These are phyloP conservation scores for Solanum medicagineum DNA, from an alignment of 257 asterid genomes.

Conservation along the genomic window DNA sequence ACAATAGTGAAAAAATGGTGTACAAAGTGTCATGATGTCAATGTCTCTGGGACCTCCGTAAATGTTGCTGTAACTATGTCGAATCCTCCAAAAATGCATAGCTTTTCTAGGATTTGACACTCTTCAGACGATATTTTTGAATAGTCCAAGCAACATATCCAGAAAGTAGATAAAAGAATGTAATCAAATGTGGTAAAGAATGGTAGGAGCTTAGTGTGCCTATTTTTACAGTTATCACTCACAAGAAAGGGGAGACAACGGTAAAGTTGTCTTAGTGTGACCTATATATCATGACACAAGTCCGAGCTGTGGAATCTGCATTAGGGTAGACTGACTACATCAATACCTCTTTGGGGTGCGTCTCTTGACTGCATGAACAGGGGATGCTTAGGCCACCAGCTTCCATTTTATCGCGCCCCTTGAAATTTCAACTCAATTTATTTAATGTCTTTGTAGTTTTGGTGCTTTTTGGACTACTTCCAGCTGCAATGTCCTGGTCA, in stretches of 20 bases:
- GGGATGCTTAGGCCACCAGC: neutral
- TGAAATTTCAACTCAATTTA: neutral
- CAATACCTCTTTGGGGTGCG: neutral
- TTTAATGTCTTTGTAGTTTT: constrained; percentile 26
- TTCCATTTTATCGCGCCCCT: neutral
- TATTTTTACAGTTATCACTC: neutral
- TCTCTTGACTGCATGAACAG: neutral
- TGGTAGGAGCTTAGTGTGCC: neutral
- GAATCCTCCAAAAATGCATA: neutral
- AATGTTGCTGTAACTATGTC: neutral
- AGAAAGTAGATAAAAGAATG: neutral
- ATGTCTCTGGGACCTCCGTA: neutral
- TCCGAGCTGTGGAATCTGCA: neutral
- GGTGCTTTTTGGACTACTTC: constrained; percentile 76
- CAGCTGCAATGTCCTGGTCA: constrained; percentile 92
- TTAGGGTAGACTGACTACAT: neutral
- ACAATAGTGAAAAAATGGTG: neutral
- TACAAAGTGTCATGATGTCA: neutral
- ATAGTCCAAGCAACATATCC: neutral
- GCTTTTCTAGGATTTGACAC: neutral
- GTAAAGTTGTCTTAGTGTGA: neutral
- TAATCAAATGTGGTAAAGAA: neutral
- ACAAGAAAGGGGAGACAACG: neutral
- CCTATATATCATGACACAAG: neutral
- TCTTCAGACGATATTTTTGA: neutral